These are phyloP conservation scores for Cordyceps militaris DNA, from an alignment of 2,329 filamentous ascomycete genomes.

Conservation along the genomic window DNA sequence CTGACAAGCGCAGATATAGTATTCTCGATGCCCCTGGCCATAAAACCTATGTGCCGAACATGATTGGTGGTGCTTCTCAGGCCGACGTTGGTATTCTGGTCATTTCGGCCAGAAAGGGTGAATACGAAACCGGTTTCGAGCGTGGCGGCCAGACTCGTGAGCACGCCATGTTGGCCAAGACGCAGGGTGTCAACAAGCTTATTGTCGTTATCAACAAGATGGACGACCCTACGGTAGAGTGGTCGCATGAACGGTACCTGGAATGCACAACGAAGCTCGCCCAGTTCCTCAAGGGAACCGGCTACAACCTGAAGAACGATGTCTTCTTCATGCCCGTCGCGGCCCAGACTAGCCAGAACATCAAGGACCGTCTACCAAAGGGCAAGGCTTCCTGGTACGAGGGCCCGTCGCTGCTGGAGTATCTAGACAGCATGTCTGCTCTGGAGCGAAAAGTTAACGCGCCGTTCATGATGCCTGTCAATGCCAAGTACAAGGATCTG, in stretches of 20 bases:
- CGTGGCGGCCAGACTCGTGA: conserved; percentile 92
- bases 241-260: conserved; percentile 86
- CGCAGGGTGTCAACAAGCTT: conserved; percentile 95
- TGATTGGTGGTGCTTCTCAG: conserved; percentile 94
- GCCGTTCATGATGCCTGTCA: conserved; percentile 98
- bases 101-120: conserved; percentile 92
- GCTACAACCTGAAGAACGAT: conserved; percentile 91
- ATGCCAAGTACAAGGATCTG: conserved; percentile 94
- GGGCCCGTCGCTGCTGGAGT: conserved; percentile 87
- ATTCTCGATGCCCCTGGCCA: conserved; percentile 95
- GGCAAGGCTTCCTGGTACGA: conserved; percentile 75
- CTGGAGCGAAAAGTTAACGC: conserved; percentile 94
- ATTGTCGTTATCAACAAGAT: conserved; percentile 98
- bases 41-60: conserved; percentile 96
- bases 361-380: conserved; percentile 80
- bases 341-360: conserved; percentile 75
- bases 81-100: conserved; percentile 92
- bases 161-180: conserved; percentile 96
- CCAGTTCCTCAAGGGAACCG: conserved; percentile 82
- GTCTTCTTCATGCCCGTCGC: conserved; percentile 95
- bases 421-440: conserved; percentile 86
- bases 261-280: conserved; percentile 88
- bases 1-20: conserved; percentile 90
- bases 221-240: conserved; percentile 94
- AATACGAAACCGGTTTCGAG: conserved; percentile 98